A percentile compares a stretch with the other conserved stretches of the same genome.
These are phyloP conservation scores for Microdochium paspali DNA, from an alignment of 2,329 filamentous ascomycete genomes.

Conservation along the genomic window DNA sequence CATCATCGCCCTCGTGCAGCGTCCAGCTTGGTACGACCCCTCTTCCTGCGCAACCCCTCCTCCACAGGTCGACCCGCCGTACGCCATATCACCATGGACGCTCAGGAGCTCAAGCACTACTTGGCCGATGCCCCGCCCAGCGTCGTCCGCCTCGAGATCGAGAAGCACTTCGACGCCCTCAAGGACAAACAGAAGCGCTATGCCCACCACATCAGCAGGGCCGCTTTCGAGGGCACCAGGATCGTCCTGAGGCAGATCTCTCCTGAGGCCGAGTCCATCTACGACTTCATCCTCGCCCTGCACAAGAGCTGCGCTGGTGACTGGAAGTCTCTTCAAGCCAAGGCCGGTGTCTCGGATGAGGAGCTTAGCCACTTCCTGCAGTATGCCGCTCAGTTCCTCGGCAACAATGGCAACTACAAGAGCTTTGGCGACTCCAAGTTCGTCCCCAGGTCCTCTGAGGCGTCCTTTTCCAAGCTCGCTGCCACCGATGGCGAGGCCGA, in stretches of 20 bases:
- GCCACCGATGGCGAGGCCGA: slow-evolving; percentile 49
- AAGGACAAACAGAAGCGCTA: slow-evolving; percentile 75
- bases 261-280: slow-evolving; percentile 72
- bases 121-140: slow-evolving; percentile 85
- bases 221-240: slow-evolving; percentile 66
- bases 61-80: background rate
- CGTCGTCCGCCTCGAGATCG: slow-evolving; percentile 80
- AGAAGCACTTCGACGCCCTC: slow-evolving; percentile 80
- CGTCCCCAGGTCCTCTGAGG: slow-evolving; percentile 59
- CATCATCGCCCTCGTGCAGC: background rate
- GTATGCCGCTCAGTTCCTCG: slow-evolving; percentile 70
- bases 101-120: slow-evolving; percentile 62
- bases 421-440: slow-evolving; percentile 82
- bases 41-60: slow-evolving; percentile 5
- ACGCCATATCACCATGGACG: slow-evolving; percentile 36
- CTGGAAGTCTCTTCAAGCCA: slow-evolving; percentile 58
- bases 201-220: slow-evolving; percentile 79
- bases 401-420: slow-evolving; percentile 79
- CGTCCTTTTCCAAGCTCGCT: slow-evolving; percentile 56
- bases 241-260: slow-evolving; percentile 76
- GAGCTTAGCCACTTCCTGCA: slow-evolving; percentile 63
- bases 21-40: slow-evolving; percentile 7
- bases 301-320: slow-evolving; percentile 58
- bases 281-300: slow-evolving; percentile 68
- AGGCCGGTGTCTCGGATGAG: slow-evolving; percentile 53